Base-by-base conservation (phyloP, 768 basidiomycete genomes). In the Gloeophyllum trabeum region DNA sequence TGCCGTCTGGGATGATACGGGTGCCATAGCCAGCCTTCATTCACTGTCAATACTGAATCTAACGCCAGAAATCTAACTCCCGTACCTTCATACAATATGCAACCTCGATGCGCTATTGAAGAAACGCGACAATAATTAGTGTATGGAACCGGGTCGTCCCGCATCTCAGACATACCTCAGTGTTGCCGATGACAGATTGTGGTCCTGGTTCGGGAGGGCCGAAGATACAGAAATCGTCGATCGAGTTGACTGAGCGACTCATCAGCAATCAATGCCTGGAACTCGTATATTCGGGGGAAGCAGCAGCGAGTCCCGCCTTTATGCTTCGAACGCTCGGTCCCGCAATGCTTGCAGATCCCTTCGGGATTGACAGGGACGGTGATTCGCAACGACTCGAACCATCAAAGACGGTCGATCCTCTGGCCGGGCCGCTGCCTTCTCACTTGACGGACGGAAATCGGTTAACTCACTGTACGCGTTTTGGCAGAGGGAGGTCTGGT, bases 1-100 rank as follows among this genome's bases (percentile, higher is more conserved):
- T 61, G 23, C 81, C 86, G 41, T 76, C 72, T 7, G 83, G 86
- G 47, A 89, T 83, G 49, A 81, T 54, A 39, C 76, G 76, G 12
- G 74, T 70, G 23, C 81, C 82, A 38, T 75, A 69, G 26, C 72
- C 74, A 48, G 61, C 56, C 77, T 80, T 43, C 36, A 22, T 32
- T 39, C 26, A 43, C n/a, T n/a, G n/a, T n/a, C n/a, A 39, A 24
- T 24, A 18, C 6, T 26, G 42, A 13, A 44, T 25, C 20, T 16
- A 28, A n/a, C 13, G 16, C 26, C 3, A 18, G 19, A n/a, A n/a
- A 20, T 25, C 28, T 43, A 26, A 34, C 37, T 26, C 20, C 35
- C 26, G 20, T 42, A 56, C 66, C 56, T 75, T 61, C 30, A 54
- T 54, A 50, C 79, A 80, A 66, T 69, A 81, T 23, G 77, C 57